Percentiles rank a stretch among this genome's conserved stretches.
Conservation (phyloP, 805 yeast genomes). For the Jamesozyma spencerorum region DNA sequence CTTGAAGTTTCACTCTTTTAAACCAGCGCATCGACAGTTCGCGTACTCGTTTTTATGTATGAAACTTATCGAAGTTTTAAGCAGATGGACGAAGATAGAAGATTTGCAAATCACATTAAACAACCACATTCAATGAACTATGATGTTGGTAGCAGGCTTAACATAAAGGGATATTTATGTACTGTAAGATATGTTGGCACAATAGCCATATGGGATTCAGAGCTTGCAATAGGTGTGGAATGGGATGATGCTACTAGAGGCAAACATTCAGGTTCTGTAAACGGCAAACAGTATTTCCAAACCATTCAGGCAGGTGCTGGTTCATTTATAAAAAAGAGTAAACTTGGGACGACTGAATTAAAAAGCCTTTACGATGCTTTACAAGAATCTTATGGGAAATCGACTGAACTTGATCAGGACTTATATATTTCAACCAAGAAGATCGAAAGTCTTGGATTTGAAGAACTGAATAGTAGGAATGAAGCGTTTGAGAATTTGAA, state of each 20-base stretch:
- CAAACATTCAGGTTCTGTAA: constrained; percentile 55
- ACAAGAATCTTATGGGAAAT: constrained; percentile 37
- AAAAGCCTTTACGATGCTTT: constrained; percentile 42
- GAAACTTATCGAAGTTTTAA: too few species aligned
- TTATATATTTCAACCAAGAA: constrained; percentile 46
- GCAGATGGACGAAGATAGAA: too few species aligned
- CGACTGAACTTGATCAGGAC: constrained; percentile 25
- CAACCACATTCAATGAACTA: constrained; percentile 7
- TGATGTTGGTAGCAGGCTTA: constrained; percentile 27
- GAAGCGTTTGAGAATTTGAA: constrained; percentile 37
- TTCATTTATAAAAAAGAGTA: constrained; percentile 17
- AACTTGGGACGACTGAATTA: constrained; percentile 23
- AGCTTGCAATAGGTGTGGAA: constrained; percentile 63
- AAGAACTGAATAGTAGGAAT: constrained; percentile 41
- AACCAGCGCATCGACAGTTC: too few species aligned
- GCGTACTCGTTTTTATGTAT: too few species aligned
- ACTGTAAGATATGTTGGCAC: constrained; percentile 56
- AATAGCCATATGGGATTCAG: constrained; percentile 53
- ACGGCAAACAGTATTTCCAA: constrained; percentile 48
- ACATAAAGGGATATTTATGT: constrained; percentile 40
- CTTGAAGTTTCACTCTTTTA: too few species aligned
- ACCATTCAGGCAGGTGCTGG: constrained; percentile 15
- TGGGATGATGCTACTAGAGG: constrained; percentile 75
- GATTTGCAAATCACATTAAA: too few species aligned
- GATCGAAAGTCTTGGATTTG: constrained; percentile 60